Base-by-base conservation (phyloP, 345 rosid species). In the Aurinia saxatilis region DNA sequence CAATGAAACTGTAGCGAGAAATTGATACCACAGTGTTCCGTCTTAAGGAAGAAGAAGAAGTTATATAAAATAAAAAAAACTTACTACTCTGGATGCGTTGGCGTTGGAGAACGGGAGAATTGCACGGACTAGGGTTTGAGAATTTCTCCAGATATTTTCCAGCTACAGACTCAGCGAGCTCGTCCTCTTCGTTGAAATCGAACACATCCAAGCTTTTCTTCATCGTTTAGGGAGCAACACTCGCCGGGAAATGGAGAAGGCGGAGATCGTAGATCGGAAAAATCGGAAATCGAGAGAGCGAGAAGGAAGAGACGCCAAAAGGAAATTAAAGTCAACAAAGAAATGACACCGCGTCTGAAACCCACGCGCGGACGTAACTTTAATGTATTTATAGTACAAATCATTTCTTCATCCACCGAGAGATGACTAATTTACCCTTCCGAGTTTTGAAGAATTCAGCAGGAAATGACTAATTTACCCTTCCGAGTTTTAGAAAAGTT, bases 111-210 rank as follows among this genome's bases (percentile, higher is more conserved):
- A 33, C 50, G 48, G 75, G 45, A 64, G 80, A 38, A 70, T 69
- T 67, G 48, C 70, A 80, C 27, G 38, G 45, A 60, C 73, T 81
- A 86, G 96, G 90, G 87, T 73, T 81, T 76, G 79, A 49, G 38
- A 75, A 78, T 68, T 86, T 86, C 68, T 45, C 65, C 44, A 69
- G 38, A 34, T 73, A 49, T 64, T 86, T 78, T 17, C 73, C 78
- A 35, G 82, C 70, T 25, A 71, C 62, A 7, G 63, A 46, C 61
- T 89, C 93, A 21, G 81, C 37, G 50, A 77, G 64, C 81, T 83
- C 87, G 57, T 86, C 95, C 45, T 82, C 95, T 67, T 83, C 86
- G 5, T 74, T 81, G 85, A 83, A 87, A 50, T 85, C 93, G 73
- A 78, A 84, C 13, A 81, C 85, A 1, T 74, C 84, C 7, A 76